Percentiles rank a stretch among this genome's conserved stretches.
Conservation (phyloP, 805 yeast species). For the Lipomyces starkeyi region DNA sequence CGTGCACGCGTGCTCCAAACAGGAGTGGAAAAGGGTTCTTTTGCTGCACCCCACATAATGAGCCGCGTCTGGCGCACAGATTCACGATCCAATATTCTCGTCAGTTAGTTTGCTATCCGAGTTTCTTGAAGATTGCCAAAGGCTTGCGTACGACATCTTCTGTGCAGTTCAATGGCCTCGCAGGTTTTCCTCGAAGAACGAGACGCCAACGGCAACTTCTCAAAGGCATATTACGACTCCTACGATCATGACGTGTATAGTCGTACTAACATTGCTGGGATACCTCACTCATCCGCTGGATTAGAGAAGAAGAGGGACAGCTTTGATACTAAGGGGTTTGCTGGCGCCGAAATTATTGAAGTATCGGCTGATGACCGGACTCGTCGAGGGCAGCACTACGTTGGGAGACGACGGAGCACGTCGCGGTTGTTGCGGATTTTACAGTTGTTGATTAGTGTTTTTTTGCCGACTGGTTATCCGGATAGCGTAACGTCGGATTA, state of each 20-base stretch:
- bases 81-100: no score
- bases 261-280: background rate
- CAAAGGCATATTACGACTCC: constrained; percentile 26
- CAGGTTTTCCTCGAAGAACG: constrained; percentile 28
- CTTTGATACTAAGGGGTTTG: background rate
- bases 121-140: no score
- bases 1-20: no score
- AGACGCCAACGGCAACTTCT: constrained; percentile 33
- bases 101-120: no score
- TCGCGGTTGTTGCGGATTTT: constrained; percentile 18
- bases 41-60: no score
- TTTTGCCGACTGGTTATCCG: constrained; percentile 49
- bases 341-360: constrained; percentile 9
- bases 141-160: no score
- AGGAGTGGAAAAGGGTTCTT: no score
- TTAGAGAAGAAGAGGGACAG: background rate
- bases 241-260: background rate
- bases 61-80: no score
- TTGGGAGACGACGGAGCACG: constrained; percentile 6
- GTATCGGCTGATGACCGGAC: constrained; percentile 16
- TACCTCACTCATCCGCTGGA: background rate
- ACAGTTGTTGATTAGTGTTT: constrained; percentile 43
- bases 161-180: background rate
- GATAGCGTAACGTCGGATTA: constrained; percentile 46
- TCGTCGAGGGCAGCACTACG: background rate